These are phyloP conservation scores for Helianthus tuberosus DNA, from an alignment of 129 eudicot genomes.

Conservation along the genomic window DNA sequence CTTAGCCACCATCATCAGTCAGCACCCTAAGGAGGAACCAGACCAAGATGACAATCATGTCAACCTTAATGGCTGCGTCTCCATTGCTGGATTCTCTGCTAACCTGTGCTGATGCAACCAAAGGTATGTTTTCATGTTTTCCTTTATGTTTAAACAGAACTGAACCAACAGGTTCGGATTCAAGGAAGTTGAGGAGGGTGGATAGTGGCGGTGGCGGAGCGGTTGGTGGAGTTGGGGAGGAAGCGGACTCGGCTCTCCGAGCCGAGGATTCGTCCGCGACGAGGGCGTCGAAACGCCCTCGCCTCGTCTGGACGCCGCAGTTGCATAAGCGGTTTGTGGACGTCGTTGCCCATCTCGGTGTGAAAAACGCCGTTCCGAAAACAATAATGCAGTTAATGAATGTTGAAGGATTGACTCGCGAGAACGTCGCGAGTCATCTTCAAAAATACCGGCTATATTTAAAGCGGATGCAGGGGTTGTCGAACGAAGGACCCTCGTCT, in stretches of 20 bases:
- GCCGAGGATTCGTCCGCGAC: slow-evolving; percentile 26
- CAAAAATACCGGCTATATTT: slow-evolving; percentile 87
- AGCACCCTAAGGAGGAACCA: too few species aligned
- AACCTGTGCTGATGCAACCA: too few species aligned
- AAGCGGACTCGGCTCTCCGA: slow-evolving; percentile 27
- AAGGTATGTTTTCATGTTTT: too few species aligned
- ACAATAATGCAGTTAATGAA: slow-evolving; percentile 97
- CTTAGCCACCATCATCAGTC: too few species aligned
- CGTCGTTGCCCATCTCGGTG: slow-evolving; percentile 86
- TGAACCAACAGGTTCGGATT: too few species aligned
- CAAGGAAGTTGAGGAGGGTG: slow-evolving; percentile 47
- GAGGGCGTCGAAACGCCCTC: slow-evolving; percentile 56
- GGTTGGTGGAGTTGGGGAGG: slow-evolving; percentile 33
- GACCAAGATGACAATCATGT: too few species aligned
- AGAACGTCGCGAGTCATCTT: slow-evolving; percentile 91
- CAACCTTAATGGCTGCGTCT: too few species aligned
- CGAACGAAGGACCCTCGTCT: slow-evolving; percentile 67
- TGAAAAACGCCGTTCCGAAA: slow-evolving; percentile 89
- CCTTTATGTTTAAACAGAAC: too few species aligned
- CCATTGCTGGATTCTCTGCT: too few species aligned
- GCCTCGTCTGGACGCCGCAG: slow-evolving; percentile 98
- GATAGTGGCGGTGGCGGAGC: slow-evolving; percentile 31
- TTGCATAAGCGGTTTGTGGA: slow-evolving; percentile 94
- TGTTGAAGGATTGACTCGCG: slow-evolving; percentile 96
- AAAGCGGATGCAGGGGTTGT: slow-evolving; percentile 89